Evolutionary conservation across 2,329 filamentous ascomycete genomes (phyloP), one percentile per base, ranked within the genome.

Genomic region (Raffaelea arxii): DNA sequence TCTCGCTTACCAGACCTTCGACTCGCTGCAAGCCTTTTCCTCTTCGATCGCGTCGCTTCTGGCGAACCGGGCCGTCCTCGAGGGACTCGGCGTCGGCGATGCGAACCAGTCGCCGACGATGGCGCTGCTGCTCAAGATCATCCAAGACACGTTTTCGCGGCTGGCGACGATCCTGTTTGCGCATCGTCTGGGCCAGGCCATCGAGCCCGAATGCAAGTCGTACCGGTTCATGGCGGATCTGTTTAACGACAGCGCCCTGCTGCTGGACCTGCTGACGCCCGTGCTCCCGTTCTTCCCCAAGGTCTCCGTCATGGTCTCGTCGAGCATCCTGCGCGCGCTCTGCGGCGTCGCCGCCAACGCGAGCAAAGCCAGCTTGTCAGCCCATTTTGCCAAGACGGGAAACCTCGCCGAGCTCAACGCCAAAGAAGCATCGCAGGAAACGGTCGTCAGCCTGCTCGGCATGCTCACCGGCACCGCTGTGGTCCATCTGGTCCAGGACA

Each of bases 401-500:
- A 97, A 96, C 62, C 67, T 97, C 39, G 91, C 87, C 2, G 91
- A 97, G 63, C 72, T 98, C 47, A 97, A 96, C 65, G 90, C 91
- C 47, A 82, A 95, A 75, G 91, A 97, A 61, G 89, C 89, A 12
- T 94, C 86, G 54, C 92, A 97, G 66, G 92, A 97, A 65, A 97
- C 91, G 0, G 80, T 95, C 19, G 86, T 98, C 47, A 91, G 87
- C 2, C 71, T 97, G 23, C 51, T 95, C 27, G 92, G 92, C 2
- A 89, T 97, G 77, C 72, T 95, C 44, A 78, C 77, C 14, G 92
- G 92, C 1, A 92, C 83, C 41, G 50, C 94, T 2, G 80, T 95
- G 14, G 86, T 97, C 18, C 84, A 84, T 27, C 70, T 77, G 52
- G 78, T 96, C 21, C 78, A 84, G 44, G 79, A 82, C 42, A 79